These are phyloP conservation scores for Domatiomyces catenatus DNA, from an alignment of 2,329 filamentous ascomycete genomes.

Conservation along the genomic window DNA sequence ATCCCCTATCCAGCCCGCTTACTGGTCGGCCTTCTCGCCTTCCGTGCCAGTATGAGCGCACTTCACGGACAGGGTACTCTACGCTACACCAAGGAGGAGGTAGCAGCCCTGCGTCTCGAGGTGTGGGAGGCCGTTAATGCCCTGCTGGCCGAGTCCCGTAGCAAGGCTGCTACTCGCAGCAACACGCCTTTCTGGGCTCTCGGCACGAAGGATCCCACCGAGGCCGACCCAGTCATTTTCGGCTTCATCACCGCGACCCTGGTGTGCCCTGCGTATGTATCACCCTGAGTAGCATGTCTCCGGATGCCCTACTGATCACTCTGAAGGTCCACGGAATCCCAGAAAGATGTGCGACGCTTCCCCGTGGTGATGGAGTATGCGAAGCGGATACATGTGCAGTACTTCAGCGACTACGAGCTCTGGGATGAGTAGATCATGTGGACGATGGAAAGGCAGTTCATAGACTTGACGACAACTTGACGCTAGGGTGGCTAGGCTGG, in stretches of 20 bases:
- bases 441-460: too few relatives aligned
- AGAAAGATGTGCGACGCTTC: too few relatives aligned
- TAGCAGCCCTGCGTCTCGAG: constrained; percentile 31
- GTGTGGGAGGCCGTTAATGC: constrained; percentile 40
- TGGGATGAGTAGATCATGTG: too few relatives aligned
- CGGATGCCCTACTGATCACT: too few relatives aligned
- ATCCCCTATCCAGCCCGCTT: constrained; percentile 39
- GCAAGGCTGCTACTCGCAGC: constrained; percentile 13
- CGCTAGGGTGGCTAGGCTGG: too few relatives aligned
- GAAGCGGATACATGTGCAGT: too few relatives aligned
- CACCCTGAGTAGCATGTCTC: too few relatives aligned
- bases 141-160: constrained; percentile 26
- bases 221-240: constrained; percentile 43
- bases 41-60: constrained; percentile 29
- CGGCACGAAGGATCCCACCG: constrained; percentile 38
- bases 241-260: constrained; percentile 42
- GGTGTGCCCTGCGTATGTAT: constrained; percentile 15
- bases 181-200: constrained; percentile 41
- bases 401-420: too few relatives aligned
- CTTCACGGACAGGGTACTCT: constrained; percentile 43
- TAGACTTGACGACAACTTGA: too few relatives aligned
- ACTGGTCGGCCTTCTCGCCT: constrained; percentile 36
- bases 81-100: constrained; percentile 37
- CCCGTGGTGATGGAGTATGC: too few relatives aligned
- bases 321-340: too few relatives aligned